Conservation (phyloP, 352 stramenopile species). For the Phytophthora cajani region DNA sequence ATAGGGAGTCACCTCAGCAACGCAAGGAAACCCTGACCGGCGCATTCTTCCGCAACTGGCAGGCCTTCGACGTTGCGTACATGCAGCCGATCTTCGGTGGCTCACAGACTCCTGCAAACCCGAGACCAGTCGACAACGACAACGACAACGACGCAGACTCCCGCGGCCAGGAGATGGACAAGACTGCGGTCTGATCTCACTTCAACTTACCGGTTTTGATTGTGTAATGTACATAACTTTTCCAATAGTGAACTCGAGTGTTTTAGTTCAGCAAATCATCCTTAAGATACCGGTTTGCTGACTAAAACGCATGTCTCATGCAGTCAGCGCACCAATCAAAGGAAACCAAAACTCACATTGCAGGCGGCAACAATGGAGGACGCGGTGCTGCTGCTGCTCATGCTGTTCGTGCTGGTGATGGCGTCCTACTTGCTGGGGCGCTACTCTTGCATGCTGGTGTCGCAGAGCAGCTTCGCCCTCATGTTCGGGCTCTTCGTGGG, state of each 20-base stretch:
- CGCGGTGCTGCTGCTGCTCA: conserved; percentile 80
- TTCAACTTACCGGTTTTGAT: conserved; percentile 29
- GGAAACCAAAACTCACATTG: conserved; percentile 12
- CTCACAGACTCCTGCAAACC: conserved; percentile 22
- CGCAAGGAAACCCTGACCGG: conserved; percentile 49
- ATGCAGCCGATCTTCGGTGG: conserved; percentile 86
- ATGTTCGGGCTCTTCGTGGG: conserved; percentile 80
- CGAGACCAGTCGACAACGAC: conserved; percentile 16
- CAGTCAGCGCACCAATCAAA: conserved; percentile 12
- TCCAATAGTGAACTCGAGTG: conserved; percentile 23
- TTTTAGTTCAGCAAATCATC: conserved; percentile 29
- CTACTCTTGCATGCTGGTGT: conserved; percentile 87
- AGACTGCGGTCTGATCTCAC: conserved; percentile 44
- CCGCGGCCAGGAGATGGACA: conserved; percentile 34
- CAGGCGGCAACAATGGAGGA: conserved; percentile 67
- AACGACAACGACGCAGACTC: conserved; percentile 6
- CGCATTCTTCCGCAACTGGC: conserved; percentile 78
- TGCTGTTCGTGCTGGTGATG: conserved; percentile 90
- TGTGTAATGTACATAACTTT: conserved; percentile 22
- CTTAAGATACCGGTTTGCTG: conserved; percentile 10
- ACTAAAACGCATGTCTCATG: conserved; percentile 25
- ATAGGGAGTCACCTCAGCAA: conserved; percentile 23
- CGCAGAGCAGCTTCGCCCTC: conserved; percentile 86
- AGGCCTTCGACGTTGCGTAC: conserved; percentile 71
- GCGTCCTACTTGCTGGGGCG: conserved; percentile 87